Percentiles rank a stretch among this genome's conserved stretches.
Conservation (phyloP, 331 rosid species). For the Acacia concinna region DNA sequence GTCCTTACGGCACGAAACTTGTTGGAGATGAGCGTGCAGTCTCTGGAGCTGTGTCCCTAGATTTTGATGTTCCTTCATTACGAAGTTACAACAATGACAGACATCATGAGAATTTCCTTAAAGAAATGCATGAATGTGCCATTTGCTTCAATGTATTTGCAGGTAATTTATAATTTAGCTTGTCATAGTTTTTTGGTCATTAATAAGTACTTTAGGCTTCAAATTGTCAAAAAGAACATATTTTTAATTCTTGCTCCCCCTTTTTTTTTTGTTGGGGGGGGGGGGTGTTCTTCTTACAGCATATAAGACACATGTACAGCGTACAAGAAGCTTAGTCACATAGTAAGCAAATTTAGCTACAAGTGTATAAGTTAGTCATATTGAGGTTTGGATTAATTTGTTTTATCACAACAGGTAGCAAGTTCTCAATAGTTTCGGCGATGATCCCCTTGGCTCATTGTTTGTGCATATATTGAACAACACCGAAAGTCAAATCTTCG, state of each 20-base stretch:
- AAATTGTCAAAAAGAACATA: not conserved
- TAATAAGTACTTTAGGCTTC: not conserved
- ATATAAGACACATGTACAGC: not conserved
- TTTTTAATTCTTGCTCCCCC: not conserved
- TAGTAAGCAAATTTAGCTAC: not conserved
- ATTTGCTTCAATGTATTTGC: conserved; percentile 77
- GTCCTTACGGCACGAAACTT: conserved; percentile 56
- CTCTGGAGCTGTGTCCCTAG: conserved; percentile 58
- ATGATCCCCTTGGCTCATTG: not conserved
- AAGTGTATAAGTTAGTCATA: not conserved
- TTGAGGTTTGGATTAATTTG: not conserved
- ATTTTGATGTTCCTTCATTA: conserved; percentile 64
- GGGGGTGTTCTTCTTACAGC: too few species aligned
- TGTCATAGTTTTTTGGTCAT: not conserved
- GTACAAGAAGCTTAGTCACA: not conserved
- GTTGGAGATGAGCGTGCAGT: conserved; percentile 60
- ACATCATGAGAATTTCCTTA: conserved; percentile 58
- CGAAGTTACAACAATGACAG: conserved; percentile 61
- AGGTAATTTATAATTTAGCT: conserved; percentile 48
- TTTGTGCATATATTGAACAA: not conserved
- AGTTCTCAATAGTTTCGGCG: not conserved
- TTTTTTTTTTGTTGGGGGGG: not conserved
- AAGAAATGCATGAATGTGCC: conserved; percentile 67
- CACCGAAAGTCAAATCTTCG: not conserved
- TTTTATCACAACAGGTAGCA: not conserved